A percentile compares a stretch with the other conserved stretches of the same genome.
phyloP scores from a whole-genome alignment of 2,329 filamentous ascomycete genomes.

The Cordyceps tenuipes region DNA sequence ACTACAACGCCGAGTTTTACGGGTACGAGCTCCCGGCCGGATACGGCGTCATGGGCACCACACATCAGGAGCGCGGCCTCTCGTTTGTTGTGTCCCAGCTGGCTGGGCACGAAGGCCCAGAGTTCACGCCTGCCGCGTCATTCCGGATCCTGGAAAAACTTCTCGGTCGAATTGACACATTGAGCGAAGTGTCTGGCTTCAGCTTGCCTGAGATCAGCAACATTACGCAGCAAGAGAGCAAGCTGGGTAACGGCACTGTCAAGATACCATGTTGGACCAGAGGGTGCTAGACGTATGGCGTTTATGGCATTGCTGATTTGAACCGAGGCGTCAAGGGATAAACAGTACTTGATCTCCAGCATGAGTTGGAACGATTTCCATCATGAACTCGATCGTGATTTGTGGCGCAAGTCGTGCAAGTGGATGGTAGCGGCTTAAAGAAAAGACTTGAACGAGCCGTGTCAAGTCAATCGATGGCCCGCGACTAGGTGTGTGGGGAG shows the following conservation, averaged over 20 bases:
- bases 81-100: slow-evolving; percentile 59
- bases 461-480: too few relatives aligned
- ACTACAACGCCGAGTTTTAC: slow-evolving; percentile 22
- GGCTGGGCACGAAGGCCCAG: slow-evolving; percentile 59
- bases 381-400: not conserved
- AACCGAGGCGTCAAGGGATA: not conserved
- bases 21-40: slow-evolving; percentile 42
- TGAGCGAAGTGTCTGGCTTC: slow-evolving; percentile 36
- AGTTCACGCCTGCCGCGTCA: slow-evolving; percentile 59
- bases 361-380: not conserved
- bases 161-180: slow-evolving; percentile 56
- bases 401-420: too few relatives aligned
- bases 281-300: not conserved
- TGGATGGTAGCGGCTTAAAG: too few relatives aligned
- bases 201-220: slow-evolving; percentile 19
- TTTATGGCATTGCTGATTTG: not conserved
- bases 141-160: slow-evolving; percentile 70
- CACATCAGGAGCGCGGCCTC: slow-evolving; percentile 65
- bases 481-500: too few relatives aligned
- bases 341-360: not conserved
- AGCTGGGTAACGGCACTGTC: slow-evolving; percentile 19
- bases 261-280: slow-evolving; percentile 26
- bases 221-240: slow-evolving; percentile 13
- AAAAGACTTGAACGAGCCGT: too few relatives aligned
- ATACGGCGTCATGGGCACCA: slow-evolving; percentile 59